A percentile compares a stretch with the other conserved stretches of the same genome.
Evolutionary conservation across 2,329 filamentous ascomycete species (phyloP).

Genomic region (Trichoderma citrinoviride): DNA sequence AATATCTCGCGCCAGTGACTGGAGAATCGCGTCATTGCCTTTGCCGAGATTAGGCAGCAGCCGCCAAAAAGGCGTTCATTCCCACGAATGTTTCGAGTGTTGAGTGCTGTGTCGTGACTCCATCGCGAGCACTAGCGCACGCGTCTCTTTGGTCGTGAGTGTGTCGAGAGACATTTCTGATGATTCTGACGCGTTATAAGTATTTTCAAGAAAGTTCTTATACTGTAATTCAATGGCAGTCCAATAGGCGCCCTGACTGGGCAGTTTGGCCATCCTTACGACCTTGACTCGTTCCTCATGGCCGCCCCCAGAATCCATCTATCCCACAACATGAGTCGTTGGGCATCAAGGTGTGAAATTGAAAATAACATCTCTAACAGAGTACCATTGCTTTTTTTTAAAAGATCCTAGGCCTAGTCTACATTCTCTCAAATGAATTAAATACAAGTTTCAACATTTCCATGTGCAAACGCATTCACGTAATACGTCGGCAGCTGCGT

Average conservation of each 20-base stretch:
- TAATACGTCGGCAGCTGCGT: conserved; percentile 56
- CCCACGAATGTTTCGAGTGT: too few species aligned
- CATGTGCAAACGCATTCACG: conserved; percentile 23
- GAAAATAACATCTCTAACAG: background rate
- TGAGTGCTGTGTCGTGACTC: background rate
- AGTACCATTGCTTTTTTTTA: too few species aligned
- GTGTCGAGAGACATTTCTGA: too few species aligned
- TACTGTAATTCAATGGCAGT: too few species aligned
- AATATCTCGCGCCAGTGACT: background rate
- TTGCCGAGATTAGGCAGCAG: background rate
- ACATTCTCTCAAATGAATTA: conserved; percentile 3
- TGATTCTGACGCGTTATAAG: too few species aligned
- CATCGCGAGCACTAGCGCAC: conserved; percentile 13
- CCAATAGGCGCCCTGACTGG: too few species aligned
- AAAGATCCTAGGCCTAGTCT: background rate
- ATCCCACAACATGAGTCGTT: too few species aligned
- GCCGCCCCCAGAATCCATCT: too few species aligned
- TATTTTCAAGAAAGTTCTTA: too few species aligned
- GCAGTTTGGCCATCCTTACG: too few species aligned
- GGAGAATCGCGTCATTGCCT: background rate
- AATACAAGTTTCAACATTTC: background rate
- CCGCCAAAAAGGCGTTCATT: background rate
- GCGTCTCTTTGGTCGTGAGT: conserved; percentile 52
- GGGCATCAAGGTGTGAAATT: too few species aligned
- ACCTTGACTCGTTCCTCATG: too few species aligned